Conservation (phyloP, 1,284 basidiomycete genomes). For the Ceratobasidium sp. region DNA sequence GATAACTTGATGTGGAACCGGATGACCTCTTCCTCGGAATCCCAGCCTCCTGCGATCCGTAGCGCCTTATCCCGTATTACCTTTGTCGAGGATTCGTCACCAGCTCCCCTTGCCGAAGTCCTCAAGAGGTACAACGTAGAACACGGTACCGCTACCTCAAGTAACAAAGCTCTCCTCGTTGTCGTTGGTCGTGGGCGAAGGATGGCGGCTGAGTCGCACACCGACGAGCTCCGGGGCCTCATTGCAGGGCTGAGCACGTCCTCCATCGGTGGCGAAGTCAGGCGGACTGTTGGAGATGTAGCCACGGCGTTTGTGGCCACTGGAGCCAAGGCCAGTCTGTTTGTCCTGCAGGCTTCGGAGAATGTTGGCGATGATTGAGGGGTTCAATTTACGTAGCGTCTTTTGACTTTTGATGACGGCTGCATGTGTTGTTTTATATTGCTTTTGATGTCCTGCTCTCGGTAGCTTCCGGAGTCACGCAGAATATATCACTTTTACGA, state of each 20-base stretch:
- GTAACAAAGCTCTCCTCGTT: slow-evolving; percentile 61
- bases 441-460: background rate
- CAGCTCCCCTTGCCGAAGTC: slow-evolving; percentile 66
- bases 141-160: slow-evolving; percentile 50
- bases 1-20: slow-evolving; percentile 75
- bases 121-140: slow-evolving; percentile 56
- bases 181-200: slow-evolving; percentile 59
- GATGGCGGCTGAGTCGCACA: slow-evolving; percentile 53
- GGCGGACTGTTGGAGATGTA: slow-evolving; percentile 61
- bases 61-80: slow-evolving; percentile 63
- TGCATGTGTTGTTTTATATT: slow-evolving; percentile 17
- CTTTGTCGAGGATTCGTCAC: slow-evolving; percentile 65
- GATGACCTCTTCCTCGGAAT: slow-evolving; percentile 58
- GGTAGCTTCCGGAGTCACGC: background rate
- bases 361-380: slow-evolving; percentile 40
- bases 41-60: slow-evolving; percentile 54
- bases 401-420: background rate
- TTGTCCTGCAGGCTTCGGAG: slow-evolving; percentile 72
- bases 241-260: slow-evolving; percentile 62
- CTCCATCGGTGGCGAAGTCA: slow-evolving; percentile 64
- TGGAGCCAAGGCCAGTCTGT: slow-evolving; percentile 68
- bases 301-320: slow-evolving; percentile 60
- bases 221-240: slow-evolving; percentile 55
- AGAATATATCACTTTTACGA: slow-evolving; percentile 2
- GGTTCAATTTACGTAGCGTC: slow-evolving; percentile 1